A percentile compares a stretch with the other conserved stretches of the same genome.
phyloP scores from a whole-genome alignment of 1,284 basidiomycete genomes.

The Leucoagaricus sp. region DNA sequence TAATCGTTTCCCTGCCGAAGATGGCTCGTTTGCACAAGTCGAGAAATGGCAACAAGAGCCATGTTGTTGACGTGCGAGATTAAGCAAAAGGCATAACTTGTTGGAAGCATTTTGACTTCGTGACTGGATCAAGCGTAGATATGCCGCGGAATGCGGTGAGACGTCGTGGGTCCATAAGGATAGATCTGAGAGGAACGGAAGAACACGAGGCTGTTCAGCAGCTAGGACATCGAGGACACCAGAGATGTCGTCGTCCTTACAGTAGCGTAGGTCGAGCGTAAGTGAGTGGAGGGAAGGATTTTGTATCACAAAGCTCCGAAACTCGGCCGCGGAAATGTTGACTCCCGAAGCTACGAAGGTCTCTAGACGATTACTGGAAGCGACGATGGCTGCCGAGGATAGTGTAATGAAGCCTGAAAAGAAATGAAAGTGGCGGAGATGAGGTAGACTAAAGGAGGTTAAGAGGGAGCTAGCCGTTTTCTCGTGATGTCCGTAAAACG shows the following conservation, averaged over 20 bases:
- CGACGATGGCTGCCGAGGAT: constrained; percentile 5
- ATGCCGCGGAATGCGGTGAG: neutral
- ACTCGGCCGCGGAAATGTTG: neutral
- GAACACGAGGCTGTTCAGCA: neutral
- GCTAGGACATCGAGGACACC: neutral
- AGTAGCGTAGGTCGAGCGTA: constrained; percentile 10
- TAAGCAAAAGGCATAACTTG: neutral
- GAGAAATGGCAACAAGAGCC: constrained; percentile 8
- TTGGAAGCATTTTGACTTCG: neutral
- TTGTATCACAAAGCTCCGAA: neutral
- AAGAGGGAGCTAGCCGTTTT: constrained; percentile 9
- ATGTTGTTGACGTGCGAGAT: constrained; percentile 13
- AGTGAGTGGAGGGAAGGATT: constrained; percentile 3
- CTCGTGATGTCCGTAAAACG: constrained; percentile 9
- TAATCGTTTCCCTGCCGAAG: neutral
- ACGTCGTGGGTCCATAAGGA: constrained; percentile 8
- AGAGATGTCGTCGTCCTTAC: neutral
- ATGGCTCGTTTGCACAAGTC: neutral
- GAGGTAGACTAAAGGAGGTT: constrained; percentile 6
- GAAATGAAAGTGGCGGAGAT: constrained; percentile 14
- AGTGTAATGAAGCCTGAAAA: constrained; percentile 14
- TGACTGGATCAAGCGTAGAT: neutral
- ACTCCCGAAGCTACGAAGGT: constrained; percentile 2
- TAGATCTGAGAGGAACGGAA: neutral
- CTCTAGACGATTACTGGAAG: constrained; percentile 4